Base-by-base conservation (phyloP, 768 basidiomycete species). In the Mycena indigotica region DNA sequence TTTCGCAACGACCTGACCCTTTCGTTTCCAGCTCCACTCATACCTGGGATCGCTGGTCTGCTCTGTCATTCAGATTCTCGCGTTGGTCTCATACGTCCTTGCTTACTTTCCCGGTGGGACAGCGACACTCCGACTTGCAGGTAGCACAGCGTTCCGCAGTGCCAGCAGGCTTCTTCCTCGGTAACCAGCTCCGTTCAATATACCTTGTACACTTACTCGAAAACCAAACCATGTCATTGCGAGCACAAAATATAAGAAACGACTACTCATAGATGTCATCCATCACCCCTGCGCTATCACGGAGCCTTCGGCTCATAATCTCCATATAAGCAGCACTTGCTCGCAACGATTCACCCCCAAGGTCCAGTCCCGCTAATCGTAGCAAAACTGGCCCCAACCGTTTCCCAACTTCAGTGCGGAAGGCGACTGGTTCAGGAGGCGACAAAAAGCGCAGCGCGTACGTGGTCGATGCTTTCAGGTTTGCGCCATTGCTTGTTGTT, bases 21-120 rank as follows among this genome's bases (percentile, higher is more conserved):
- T 53, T 23, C 28, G 52, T 23, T 38, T 35, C 15, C 71, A 96
- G 93, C 79, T 81, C 13, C 85, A 88, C 48, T 94, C 94, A 19
- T 94, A 93, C 59, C 62, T 99, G 26, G 93, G 93, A 6, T 95
- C 93, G 1, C 74, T 99, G 35, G 68, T 97, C 53, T 85, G 85
- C 28, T 94, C 91, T 13, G 82, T 87, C 30, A 79, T 97, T 3
- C 95, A 93, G 84, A 85, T 97, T 38, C 75, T 91, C 41, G 87
- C 95, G 2, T 84, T 99, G 17, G 78, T 97, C 15, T 81, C 89
- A 15, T 99, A 99, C 69, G 81, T 98, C 5, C 79, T 94, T 17
- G 95, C 95, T 0, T 98, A 98, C 75, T 98, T 99, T 74, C 97
- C 97, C 19, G 95, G 92, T 10, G 96, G 89, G 26, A 81, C 80